A percentile compares a stretch with the other conserved stretches of the same genome.
phyloP scores from a whole-genome alignment of 148 eudicot genomes.

The Vaccinium vitisidaea region DNA sequence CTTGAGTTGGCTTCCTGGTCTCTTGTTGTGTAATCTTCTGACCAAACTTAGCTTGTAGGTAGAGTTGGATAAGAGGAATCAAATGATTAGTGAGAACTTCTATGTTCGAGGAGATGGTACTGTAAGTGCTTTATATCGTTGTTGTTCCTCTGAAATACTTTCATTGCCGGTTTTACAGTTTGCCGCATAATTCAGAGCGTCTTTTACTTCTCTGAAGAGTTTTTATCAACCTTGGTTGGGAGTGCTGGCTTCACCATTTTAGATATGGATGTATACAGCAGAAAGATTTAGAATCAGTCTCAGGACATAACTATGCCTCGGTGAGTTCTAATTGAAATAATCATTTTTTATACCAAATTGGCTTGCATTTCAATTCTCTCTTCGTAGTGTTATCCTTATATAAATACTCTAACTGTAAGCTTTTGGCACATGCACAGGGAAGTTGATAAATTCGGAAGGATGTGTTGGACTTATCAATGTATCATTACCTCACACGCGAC shows the following conservation, averaged over 20 bases:
- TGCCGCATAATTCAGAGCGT: constrained; percentile 32
- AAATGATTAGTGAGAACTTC: constrained; percentile 39
- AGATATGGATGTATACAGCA: constrained; percentile 33
- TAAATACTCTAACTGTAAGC: background rate
- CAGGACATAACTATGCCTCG: constrained; percentile 37
- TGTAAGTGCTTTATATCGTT: constrained; percentile 28
- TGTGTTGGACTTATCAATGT: background rate
- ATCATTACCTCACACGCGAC: background rate
- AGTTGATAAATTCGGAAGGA: background rate
- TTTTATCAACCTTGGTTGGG: constrained; percentile 33
- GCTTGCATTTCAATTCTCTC: background rate
- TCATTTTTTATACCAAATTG: background rate
- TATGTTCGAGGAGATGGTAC: constrained; percentile 50
- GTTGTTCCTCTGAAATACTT: background rate
- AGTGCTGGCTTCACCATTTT: constrained; percentile 31
- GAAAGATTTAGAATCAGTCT: constrained; percentile 37
- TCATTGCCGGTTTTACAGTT: background rate
- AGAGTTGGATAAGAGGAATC: constrained; percentile 41
- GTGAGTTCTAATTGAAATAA: constrained; percentile 17
- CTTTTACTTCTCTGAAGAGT: constrained; percentile 44
- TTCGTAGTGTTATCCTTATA: background rate
- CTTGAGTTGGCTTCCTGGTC: background rate
- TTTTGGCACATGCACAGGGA: background rate
- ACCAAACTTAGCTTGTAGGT: constrained; percentile 22
- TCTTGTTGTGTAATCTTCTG: constrained; percentile 7